These are phyloP conservation scores for Blastobotrys arbuscula DNA, from an alignment of 1,139 yeast genomes.

Conservation along the genomic window DNA sequence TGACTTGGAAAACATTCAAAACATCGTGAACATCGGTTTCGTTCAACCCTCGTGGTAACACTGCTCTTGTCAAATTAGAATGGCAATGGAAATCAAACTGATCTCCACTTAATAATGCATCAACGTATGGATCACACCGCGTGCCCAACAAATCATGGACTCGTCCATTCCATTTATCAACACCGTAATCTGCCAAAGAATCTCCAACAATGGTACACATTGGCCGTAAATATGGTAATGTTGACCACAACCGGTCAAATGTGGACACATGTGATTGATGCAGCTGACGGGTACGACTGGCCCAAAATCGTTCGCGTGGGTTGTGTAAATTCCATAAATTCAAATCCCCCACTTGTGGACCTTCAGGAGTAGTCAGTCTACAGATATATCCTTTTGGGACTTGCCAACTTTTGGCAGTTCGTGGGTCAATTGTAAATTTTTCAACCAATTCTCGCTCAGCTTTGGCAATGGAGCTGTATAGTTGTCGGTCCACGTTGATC, in stretches of 20 bases:
- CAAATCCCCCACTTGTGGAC: conserved; percentile 66
- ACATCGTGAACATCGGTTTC: conserved; percentile 68
- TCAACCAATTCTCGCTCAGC: conserved; percentile 38
- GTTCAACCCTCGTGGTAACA: conserved; percentile 53
- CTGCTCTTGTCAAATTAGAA: conserved; percentile 55
- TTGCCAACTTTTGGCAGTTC: conserved; percentile 56
- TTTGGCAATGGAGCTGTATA: conserved; percentile 43
- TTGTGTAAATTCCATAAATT: conserved; percentile 58
- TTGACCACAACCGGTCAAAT: conserved; percentile 60
- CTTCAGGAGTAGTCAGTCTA: conserved; percentile 58
- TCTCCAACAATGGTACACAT: conserved; percentile 59
- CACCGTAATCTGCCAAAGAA: conserved; percentile 48
- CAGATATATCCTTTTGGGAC: conserved; percentile 56
- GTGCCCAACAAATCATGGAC: conserved; percentile 64
- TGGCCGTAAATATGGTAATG: conserved; percentile 57
- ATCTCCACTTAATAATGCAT: conserved; percentile 49
- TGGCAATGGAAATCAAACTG: conserved; percentile 66
- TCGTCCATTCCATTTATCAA: conserved; percentile 61
- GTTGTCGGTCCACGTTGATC: conserved; percentile 44
- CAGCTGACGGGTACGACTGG: conserved; percentile 60
- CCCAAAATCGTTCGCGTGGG: conserved; percentile 64
- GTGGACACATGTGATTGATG: conserved; percentile 63
- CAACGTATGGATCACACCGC: conserved; percentile 65
- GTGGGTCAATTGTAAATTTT: conserved; percentile 43
- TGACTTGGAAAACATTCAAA: conserved; percentile 62